Evolutionary conservation across 352 stramenopile species (phyloP), one percentile per base, ranked within the genome.

Genomic region (Phytophthora agathidicida): DNA sequence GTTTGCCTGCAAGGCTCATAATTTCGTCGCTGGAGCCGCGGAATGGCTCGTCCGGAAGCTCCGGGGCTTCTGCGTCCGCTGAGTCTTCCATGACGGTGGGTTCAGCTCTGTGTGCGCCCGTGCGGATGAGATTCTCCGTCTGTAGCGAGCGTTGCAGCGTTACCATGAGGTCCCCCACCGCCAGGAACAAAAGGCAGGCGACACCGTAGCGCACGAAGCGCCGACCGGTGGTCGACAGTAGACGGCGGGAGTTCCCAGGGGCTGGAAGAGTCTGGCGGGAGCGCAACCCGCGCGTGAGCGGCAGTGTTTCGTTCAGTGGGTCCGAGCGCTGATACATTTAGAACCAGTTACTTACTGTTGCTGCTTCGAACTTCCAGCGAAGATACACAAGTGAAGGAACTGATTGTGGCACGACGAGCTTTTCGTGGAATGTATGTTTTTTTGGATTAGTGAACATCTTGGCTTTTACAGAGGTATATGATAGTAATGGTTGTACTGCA

Each of bases 11-110:
- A 17, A 84, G 47, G 22, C 62, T 37, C 19, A 67, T 9, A 67
- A 91, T 88, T 58, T 83, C 61, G 67, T 91, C 79, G 0, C 33
- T 27, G 0, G 47, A 67, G 10, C 79, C 81, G 3, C 61, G 58
- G 50, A 81, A 88, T 10, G 48, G 23, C 17, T 49, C 23, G 23
- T 1, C 22, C 5, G 48, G 24, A 22, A 59, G 17, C 19, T 39
- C 26, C 0, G 48, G 55, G 6, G 31, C 3, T 24, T 62, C 55
- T 0, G 49, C 44, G 38, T 68, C 62, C 30, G 49, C 44, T 13
- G 57, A 71, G 39, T 59, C 61, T 19, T 54, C 46, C 42, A 65
- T 53, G 22, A 64, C 26, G 7, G 52, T 58, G n/a, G 46, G 31
- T 5, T 60, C 24, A 13, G 32, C 31, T 9, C 17, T 46, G 59